Percentiles rank a stretch among this genome's conserved stretches.
Evolutionary conservation across 495 filamentous ascomycete genomes (phyloP).

Genomic region (Aspergillus mulundensis): DNA sequence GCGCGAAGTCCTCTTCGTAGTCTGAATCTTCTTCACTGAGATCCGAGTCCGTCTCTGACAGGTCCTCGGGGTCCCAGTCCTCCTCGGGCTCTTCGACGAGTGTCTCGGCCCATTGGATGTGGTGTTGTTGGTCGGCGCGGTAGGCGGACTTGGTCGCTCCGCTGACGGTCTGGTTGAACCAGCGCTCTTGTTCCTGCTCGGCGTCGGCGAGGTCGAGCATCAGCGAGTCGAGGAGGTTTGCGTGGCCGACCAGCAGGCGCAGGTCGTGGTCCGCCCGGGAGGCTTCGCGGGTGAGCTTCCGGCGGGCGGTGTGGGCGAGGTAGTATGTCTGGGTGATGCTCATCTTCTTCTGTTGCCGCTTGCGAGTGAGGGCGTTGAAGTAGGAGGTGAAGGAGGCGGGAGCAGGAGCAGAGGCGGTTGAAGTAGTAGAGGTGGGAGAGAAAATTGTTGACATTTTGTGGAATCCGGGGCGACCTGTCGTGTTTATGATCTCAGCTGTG

Average conservation of each 20-base stretch:
- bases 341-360: conserved; percentile 73
- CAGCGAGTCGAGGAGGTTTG: conserved; percentile 93
- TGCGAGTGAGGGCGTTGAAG: conserved; percentile 30
- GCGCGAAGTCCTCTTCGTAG: conserved; percentile 50
- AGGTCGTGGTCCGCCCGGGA: conserved; percentile 88
- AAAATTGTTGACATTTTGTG: conserved; percentile 23
- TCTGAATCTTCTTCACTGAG: conserved; percentile 50
- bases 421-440: conserved; percentile 12
- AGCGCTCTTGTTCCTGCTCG: conserved; percentile 91
- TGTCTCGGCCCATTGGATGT: conserved; percentile 85
- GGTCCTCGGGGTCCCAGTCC: conserved; percentile 63
- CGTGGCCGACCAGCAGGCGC: conserved; percentile 88
- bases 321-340: conserved; percentile 96
- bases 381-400: conserved; percentile 26
- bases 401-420: conserved; percentile 5
- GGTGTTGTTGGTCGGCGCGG: conserved; percentile 62
- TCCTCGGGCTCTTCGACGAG: conserved; percentile 71
- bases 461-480: conserved; percentile 19
- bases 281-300: conserved; percentile 92
- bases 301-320: conserved; percentile 90
- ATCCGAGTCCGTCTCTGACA: conserved; percentile 51
- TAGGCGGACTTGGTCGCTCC: conserved; percentile 56
- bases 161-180: conserved; percentile 94
- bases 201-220: conserved; percentile 95
- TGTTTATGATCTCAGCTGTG: conserved; percentile 30